Base-by-base conservation (phyloP, 257 asterid species). In the Jasminum sambac region DNA sequence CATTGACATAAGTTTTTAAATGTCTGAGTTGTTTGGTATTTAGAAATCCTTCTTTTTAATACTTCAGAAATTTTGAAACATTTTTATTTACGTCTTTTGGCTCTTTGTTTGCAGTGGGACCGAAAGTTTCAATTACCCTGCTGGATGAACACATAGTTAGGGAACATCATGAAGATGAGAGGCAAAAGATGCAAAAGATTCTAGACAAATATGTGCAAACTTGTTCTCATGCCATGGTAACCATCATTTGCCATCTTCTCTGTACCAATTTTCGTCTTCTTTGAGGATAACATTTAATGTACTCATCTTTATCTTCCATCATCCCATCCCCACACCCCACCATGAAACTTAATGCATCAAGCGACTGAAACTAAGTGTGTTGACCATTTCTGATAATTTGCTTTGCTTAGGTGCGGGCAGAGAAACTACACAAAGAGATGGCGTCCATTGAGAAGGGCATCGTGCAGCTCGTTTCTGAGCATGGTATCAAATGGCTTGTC, bases 181-280 rank as follows among this genome's bases (percentile, higher is more conserved):
- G 89, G 86, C 81, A 79, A 77, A 80, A 81, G 8, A 85, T 85
- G 92, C 79, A 69, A 60, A 80, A 81, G 84, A 78, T 78, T 57
- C 84, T 91, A 23, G 88, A 84, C 77, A 86, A 84, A 77, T 94
- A 94, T 79, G 70, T 85, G 72, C 76, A 66, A 68, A 74, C 73
- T 62, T 91, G 99, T 78, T 80, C 74, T 59, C 83, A 44, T 41
- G 83, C 86, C 19, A 90, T 95, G 97, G 99, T 94, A 94, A 94
- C 65, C 62, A 39, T 63, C 62, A 55, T 55, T 55, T 55, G 36
- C 62, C 9, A 23, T 55, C 62, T 55, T 55, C 62, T 55, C 14
- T 11, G 21, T 23, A 8, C 36, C 34, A 11, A 55, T 0, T 23
- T 55, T 10, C 10, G 36, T 23, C 62, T 14, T 55, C 62, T 55